A percentile compares a stretch with the other conserved stretches of the same genome.
Evolutionary conservation across 306 rosid genomes (phyloP).

Genomic region (Coriaria nepalensis): DNA sequence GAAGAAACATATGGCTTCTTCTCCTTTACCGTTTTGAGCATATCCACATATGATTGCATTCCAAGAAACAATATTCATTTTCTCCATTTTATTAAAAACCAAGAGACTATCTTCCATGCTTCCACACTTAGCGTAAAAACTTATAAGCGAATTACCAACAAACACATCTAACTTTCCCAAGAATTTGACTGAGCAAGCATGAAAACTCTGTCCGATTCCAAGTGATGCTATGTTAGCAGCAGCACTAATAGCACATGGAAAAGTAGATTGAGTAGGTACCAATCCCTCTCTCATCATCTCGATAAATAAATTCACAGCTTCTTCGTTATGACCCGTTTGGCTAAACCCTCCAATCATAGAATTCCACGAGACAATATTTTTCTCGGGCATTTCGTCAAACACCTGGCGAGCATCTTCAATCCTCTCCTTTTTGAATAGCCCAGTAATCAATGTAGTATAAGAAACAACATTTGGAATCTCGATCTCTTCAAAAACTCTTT

Average conservation of each 20-base stretch:
- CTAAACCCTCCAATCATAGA: constrained; percentile 75
- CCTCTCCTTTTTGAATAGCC: constrained; percentile 46
- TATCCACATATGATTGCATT: constrained; percentile 79
- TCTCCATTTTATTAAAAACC: constrained; percentile 36
- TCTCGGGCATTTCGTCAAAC: constrained; percentile 60
- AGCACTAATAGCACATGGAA: constrained; percentile 64
- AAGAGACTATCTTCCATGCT: constrained; percentile 62
- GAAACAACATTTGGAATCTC: constrained; percentile 64
- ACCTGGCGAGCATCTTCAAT: constrained; percentile 46
- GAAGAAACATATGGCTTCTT: constrained; percentile 57
- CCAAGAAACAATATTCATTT: constrained; percentile 65
- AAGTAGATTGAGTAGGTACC: constrained; percentile 58
- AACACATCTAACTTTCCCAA: constrained; percentile 56
- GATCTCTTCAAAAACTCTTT: constrained; percentile 43
- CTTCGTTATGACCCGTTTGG: constrained; percentile 75
- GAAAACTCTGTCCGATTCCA: constrained; percentile 66
- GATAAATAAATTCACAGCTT: constrained; percentile 51
- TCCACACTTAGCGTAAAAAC: constrained; percentile 82
- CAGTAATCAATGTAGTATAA: constrained; percentile 58
- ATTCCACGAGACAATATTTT: constrained; percentile 75
- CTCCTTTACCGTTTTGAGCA: constrained; percentile 82
- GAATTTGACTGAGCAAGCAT: constrained; percentile 71
- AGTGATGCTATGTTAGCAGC: constrained; percentile 65
- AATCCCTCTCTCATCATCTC: constrained; percentile 57
- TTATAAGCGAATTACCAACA: constrained; percentile 52